Conservation (phyloP, 345 rosid genomes). For the Eucalyptus globulus region DNA sequence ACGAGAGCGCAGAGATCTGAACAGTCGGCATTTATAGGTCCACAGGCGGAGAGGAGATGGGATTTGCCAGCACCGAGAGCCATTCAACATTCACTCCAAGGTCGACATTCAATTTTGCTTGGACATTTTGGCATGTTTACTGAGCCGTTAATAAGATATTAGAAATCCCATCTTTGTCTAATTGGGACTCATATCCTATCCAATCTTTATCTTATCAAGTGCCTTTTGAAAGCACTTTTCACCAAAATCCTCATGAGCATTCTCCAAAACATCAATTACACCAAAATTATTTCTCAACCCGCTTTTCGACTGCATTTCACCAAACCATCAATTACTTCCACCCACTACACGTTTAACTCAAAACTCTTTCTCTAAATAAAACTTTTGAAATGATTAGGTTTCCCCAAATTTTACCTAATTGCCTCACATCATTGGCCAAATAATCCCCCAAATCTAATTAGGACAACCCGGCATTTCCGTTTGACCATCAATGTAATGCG, state of each 20-base stretch:
- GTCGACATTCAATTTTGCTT: neutral
- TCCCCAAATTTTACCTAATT: neutral
- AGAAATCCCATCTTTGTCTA: neutral
- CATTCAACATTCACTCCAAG: neutral
- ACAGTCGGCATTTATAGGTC: neutral
- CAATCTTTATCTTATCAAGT: neutral
- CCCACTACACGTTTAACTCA: neutral
- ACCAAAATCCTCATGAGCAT: neutral
- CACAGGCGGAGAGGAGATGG: neutral
- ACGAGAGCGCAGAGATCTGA: neutral
- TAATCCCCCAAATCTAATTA: neutral
- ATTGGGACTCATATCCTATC: rapidly evolving
- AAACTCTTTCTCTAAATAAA: neutral
- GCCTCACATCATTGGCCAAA: neutral
- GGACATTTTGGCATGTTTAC: neutral
- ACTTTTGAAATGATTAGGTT: neutral
- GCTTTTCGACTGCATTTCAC: neutral
- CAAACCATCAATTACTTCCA: neutral
- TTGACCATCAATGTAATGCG: neutral
- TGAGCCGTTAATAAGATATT: neutral
- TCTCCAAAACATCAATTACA: neutral
- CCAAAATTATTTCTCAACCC: neutral
- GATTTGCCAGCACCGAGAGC: neutral
- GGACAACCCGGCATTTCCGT: neutral
- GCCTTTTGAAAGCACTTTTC: neutral